Base-by-base conservation (phyloP, 2,329 filamentous ascomycete genomes). In the Aureobasidium vineae region DNA sequence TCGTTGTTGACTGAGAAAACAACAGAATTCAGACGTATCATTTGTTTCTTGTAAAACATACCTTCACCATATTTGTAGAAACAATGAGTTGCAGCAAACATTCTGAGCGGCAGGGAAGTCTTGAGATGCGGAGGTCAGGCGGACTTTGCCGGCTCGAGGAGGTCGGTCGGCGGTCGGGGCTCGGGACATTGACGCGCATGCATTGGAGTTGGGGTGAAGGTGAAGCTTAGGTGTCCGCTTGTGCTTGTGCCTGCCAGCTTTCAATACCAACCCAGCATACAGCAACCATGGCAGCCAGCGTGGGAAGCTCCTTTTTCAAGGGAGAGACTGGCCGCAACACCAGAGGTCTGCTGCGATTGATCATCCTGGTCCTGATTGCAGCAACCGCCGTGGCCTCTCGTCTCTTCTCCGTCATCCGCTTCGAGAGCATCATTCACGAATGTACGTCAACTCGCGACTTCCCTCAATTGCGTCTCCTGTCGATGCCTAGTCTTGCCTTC, bases 371-470 rank as follows among this genome's bases (percentile, higher is more conserved):
- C 75, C 87, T 94, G 75, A 97, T 99, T 79, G 95, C 95, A 71
- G 92, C 87, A 67, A 93, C 95, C 69, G 92, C 94, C 72, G 86
- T 98, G 76, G 87, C 93, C 72, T 97, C 93, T 80, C 91, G 95
- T 80, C 84, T 99, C 72, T 99, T 99, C 85, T 97, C 92, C 75
- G 95, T 99, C 72, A 98, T 99, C 80, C 90, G 95, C 72, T 99
- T 99, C 77, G 95, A 99, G 82, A 97, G 92, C 82, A 99, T 99
- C 76, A 99, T 99, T 76, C 95, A 99, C 85, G 95, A 99, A 85
- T 99, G 95, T 97, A 78, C 80, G 92, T 28, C 53, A 28, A 56
- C 16, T 89, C 36, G 63, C 47, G 59, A 47, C 63, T 68, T 63
- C 67, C 10, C n/a, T 26, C 16, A 31, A 11, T 7, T 19, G n/a